These are phyloP conservation scores for Podospora comata DNA, from an alignment of 495 filamentous ascomycete species.

Conservation along the genomic window DNA sequence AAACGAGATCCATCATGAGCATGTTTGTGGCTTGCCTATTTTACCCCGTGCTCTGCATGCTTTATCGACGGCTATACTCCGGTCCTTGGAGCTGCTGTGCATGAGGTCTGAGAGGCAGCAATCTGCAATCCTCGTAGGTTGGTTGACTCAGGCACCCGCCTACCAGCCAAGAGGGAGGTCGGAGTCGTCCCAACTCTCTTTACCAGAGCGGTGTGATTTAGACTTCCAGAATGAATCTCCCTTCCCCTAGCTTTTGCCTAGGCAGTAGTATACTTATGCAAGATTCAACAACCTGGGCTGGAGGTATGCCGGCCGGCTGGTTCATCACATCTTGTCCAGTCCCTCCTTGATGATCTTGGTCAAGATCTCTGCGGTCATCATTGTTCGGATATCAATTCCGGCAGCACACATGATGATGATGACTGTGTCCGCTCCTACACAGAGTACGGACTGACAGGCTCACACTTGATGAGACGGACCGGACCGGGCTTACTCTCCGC, in stretches of 20 bases:
- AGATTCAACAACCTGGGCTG: too few species aligned
- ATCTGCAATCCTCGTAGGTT: neutral
- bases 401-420: neutral
- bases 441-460: neutral
- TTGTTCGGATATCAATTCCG: neutral
- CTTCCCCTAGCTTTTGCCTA: neutral
- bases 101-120: neutral
- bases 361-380: neutral
- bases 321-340: neutral
- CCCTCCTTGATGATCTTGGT: neutral
- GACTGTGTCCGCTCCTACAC: neutral
- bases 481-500: neutral
- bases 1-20: neutral
- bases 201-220: neutral
- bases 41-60: neutral
- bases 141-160: neutral
- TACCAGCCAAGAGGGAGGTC: neutral
- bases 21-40: neutral
- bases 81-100: neutral
- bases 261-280: too few species aligned
- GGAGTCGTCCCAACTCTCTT: neutral
- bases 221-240: neutral
- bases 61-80: neutral
- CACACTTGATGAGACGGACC: neutral
- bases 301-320: too few species aligned